Evolutionary conservation across 2,329 filamentous ascomycete genomes (phyloP).

Genomic region (Epichloe glyceriae): DNA sequence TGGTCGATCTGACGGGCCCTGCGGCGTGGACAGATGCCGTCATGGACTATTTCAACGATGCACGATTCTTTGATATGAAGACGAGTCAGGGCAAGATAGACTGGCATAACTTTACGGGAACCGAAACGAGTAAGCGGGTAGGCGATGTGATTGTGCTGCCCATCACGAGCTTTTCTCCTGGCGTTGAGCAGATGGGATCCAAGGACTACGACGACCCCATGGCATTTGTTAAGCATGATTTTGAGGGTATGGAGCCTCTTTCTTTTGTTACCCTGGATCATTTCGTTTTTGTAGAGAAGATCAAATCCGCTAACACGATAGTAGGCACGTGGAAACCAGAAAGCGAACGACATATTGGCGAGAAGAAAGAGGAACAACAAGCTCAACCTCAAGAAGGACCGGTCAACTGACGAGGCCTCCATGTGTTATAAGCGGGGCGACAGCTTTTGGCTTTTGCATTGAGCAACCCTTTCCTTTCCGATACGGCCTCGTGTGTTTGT

Average conservation of each 20-base stretch:
- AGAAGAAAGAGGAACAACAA: slow-evolving; percentile 15
- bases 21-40: slow-evolving; percentile 88
- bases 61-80: slow-evolving; percentile 71
- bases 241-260: slow-evolving; percentile 57
- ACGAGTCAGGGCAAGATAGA: slow-evolving; percentile 61
- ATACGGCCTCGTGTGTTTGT: too few species aligned
- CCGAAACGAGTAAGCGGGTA: slow-evolving; percentile 70
- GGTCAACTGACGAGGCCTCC: neutral
- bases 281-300: slow-evolving; percentile 4
- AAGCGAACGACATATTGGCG: slow-evolving; percentile 55
- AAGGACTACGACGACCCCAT: slow-evolving; percentile 81
- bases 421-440: too few species aligned
- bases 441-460: neutral
- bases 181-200: slow-evolving; percentile 85
- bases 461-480: neutral
- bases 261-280: neutral
- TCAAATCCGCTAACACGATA: slow-evolving; percentile 6
- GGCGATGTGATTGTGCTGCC: slow-evolving; percentile 89
- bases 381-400: neutral
- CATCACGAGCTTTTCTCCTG: slow-evolving; percentile 94
- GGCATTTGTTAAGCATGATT: slow-evolving; percentile 95
- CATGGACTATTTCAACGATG: slow-evolving; percentile 89
- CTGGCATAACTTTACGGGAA: slow-evolving; percentile 80
- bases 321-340: slow-evolving; percentile 67
- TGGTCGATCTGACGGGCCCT: slow-evolving; percentile 90